Percentiles rank a stretch among this genome's conserved stretches.
These are phyloP conservation scores for Rutidosis leptorrhynchoides DNA, from an alignment of 129 eudicot species.

Conservation along the genomic window DNA sequence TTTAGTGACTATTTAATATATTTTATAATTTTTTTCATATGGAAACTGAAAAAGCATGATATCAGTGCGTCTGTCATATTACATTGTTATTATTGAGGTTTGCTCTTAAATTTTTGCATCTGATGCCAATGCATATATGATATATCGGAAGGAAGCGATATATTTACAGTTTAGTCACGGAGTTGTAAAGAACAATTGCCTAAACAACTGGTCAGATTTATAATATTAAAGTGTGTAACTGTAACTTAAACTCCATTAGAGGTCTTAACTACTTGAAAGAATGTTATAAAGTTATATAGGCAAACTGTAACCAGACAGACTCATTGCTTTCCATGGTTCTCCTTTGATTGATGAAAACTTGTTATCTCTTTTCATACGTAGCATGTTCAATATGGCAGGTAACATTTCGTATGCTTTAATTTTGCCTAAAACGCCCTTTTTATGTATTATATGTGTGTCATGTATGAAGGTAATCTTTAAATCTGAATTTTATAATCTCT, in stretches of 20 bases:
- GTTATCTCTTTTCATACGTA: slow-evolving; percentile 7
- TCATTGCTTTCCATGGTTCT: slow-evolving; percentile 12
- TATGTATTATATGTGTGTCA: neutral
- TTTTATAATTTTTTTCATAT: neutral
- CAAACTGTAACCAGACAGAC: slow-evolving; percentile 15
- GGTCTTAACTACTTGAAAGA: slow-evolving; percentile 11
- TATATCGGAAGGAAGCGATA: neutral
- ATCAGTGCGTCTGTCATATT: neutral
- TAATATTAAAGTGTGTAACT: slow-evolving; percentile 12
- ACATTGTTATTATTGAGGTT: neutral
- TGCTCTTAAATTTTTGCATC: neutral
- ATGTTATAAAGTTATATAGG: slow-evolving; percentile 10
- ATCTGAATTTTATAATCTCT: neutral
- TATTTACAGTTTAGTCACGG: neutral
- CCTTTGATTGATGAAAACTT: slow-evolving; percentile 18
- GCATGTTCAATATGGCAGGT: slow-evolving; percentile 9
- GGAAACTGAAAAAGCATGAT: neutral
- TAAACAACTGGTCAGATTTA: slow-evolving; percentile 16
- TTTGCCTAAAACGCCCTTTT: neutral
- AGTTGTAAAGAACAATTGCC: neutral
- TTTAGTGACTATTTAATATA: slow-evolving; percentile 1
- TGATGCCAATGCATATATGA: neutral
- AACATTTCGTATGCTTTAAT: neutral
- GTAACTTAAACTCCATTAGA: slow-evolving; percentile 21
- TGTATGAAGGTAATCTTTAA: neutral